A percentile compares a stretch with the other conserved stretches of the same genome.
Evolutionary conservation across 2,329 filamentous ascomycete species (phyloP).

Genomic region (Ascomycota sp.): DNA sequence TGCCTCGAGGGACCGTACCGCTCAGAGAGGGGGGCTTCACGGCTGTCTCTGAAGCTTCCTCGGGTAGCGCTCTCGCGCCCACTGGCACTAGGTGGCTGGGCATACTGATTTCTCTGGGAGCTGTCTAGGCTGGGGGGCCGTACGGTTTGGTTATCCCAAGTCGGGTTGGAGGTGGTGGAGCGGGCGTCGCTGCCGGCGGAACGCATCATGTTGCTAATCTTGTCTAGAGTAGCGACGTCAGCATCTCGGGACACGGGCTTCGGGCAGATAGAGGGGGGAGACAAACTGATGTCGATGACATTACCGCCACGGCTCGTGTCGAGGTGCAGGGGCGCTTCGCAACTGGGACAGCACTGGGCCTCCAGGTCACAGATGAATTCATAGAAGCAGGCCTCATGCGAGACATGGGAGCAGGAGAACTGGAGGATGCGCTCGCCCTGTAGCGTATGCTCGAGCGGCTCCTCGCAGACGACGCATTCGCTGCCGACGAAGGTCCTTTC

Average conservation of each 20-base stretch:
- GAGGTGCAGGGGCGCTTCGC: conserved; percentile 72
- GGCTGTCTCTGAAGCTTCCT: conserved; percentile 24
- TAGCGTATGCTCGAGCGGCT: conserved; percentile 84
- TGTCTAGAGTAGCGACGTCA: conserved; percentile 36
- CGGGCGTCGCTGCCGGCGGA: conserved; percentile 46
- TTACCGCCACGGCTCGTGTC: conserved; percentile 87
- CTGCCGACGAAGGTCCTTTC: conserved; percentile 89
- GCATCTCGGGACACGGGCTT: conserved; percentile 6
- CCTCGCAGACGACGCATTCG: conserved; percentile 89
- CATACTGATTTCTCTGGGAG: conserved; percentile 13
- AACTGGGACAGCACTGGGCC: conserved; percentile 80
- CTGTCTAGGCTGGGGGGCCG: conserved; percentile 29
- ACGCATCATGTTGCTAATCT: conserved; percentile 80
- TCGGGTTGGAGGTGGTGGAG: conserved; percentile 31
- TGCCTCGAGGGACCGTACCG: conserved; percentile 31
- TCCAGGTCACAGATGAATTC: conserved; percentile 93
- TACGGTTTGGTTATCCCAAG: conserved; percentile 44
- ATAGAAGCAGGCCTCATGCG: conserved; percentile 95
- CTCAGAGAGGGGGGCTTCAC: conserved; percentile 23
- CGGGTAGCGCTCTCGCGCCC: conserved; percentile 13
- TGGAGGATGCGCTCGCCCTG: conserved; percentile 85
- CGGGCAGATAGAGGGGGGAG: conserved; percentile 4
- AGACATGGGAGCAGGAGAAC: conserved; percentile 90
- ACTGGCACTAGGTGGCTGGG: conserved; percentile 10
- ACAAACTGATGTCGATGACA: conserved; percentile 65